These are phyloP conservation scores for Mortierella hygrophila DNA, from an alignment of 192 early-diverging fungal species.

Conservation along the genomic window DNA sequence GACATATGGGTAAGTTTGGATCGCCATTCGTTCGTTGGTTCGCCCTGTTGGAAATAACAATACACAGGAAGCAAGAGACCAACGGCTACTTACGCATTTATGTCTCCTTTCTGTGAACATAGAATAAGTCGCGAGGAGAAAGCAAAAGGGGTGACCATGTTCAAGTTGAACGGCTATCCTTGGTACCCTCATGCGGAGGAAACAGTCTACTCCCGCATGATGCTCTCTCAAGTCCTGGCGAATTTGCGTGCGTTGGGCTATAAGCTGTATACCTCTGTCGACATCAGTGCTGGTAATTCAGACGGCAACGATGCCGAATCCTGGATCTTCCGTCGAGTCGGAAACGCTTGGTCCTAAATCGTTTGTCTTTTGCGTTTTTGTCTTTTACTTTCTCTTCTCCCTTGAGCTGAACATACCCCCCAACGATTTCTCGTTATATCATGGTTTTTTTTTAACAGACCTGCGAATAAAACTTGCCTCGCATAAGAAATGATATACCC, in stretches of 20 bases:
- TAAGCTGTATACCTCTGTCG: conserved; percentile 21
- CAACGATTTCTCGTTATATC: too few species aligned
- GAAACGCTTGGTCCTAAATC: conserved; percentile 7
- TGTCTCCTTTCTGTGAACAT: background rate
- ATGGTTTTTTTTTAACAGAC: too few species aligned
- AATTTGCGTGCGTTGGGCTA: conserved; percentile 25
- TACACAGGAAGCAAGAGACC: background rate
- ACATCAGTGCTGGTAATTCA: background rate
- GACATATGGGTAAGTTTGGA: conserved; percentile 22
- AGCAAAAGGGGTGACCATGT: background rate
- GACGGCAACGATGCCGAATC: conserved; percentile 1
- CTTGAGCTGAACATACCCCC: too few species aligned
- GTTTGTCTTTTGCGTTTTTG: background rate
- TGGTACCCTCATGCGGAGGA: conserved; percentile 10
- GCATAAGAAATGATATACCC: too few species aligned
- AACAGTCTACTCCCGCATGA: conserved; percentile 16
- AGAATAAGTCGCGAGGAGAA: conserved; percentile 17
- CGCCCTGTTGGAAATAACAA: background rate
- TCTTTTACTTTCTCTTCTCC: background rate
- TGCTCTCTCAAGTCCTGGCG: conserved; percentile 28
- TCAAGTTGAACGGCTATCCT: conserved; percentile 20
- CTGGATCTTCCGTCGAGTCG: conserved; percentile 22
- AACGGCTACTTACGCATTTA: too few species aligned
- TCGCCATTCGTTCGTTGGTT: background rate
- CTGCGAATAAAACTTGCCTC: too few species aligned